A percentile compares a stretch with the other conserved stretches of the same genome.
Conservation (phyloP, 2,329 filamentous ascomycete species). For the Cadophora sp. region DNA sequence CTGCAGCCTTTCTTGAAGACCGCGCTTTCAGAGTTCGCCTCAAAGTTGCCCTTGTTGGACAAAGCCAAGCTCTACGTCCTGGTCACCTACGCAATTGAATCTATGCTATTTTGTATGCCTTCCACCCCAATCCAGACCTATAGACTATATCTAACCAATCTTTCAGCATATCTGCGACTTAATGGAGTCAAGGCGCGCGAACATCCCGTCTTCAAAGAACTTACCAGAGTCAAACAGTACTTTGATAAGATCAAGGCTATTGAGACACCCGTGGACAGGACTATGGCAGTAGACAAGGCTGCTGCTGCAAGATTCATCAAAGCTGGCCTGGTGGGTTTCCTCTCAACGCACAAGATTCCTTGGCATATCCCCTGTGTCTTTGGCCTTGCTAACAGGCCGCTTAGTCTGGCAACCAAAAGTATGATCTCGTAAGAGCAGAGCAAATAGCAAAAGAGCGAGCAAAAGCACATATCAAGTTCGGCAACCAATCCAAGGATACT, state of each 20-base stretch:
- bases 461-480: constrained; percentile 54
- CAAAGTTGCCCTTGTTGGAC: constrained; percentile 88
- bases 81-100: constrained; percentile 87
- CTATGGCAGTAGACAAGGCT: constrained; percentile 70
- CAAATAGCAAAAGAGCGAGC: constrained; percentile 57
- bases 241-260: constrained; percentile 87
- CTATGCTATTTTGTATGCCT: constrained; percentile 79
- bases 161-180: constrained; percentile 74
- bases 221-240: constrained; percentile 87
- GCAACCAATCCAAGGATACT: constrained; percentile 47
- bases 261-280: constrained; percentile 59
- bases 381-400: constrained; percentile 25
- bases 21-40: constrained; percentile 69
- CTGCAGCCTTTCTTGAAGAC: constrained; percentile 76
- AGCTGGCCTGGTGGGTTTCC: constrained; percentile 72
- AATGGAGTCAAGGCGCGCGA: constrained; percentile 82
- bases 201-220: constrained; percentile 84
- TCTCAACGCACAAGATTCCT: background rate
- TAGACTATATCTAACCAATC: constrained; percentile 24
- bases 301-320: constrained; percentile 85
- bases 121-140: background rate
- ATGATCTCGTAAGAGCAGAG: constrained; percentile 56
- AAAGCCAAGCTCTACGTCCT: constrained; percentile 94
- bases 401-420: constrained; percentile 53
- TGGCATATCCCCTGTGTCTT: constrained; percentile 20